Conservation (phyloP, 768 basidiomycete species). For the Boletus tylopilopsis region DNA sequence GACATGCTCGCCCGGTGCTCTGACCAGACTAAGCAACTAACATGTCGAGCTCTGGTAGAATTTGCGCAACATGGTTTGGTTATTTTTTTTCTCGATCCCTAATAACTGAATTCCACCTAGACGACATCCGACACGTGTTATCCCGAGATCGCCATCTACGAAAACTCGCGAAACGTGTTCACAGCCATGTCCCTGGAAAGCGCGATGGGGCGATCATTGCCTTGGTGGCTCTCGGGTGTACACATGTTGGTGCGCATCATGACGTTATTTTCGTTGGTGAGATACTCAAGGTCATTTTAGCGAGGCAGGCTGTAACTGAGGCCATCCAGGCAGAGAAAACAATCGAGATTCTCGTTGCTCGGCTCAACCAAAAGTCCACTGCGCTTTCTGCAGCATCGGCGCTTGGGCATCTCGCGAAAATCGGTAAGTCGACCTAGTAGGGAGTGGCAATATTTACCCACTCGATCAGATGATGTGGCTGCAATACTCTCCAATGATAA, state of each 20-base stretch:
- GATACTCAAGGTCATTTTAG: not conserved
- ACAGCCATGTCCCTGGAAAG: conserved; percentile 4
- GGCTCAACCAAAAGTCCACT: conserved; percentile 13
- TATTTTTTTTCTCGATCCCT: not conserved
- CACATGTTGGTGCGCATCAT: conserved; percentile 1
- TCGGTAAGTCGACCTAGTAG: conserved; percentile 15
- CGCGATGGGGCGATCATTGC: conserved; percentile 18
- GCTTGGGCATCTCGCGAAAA: conserved; percentile 13
- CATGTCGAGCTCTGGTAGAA: conserved; percentile 9
- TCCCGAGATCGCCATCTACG: conserved; percentile 1
- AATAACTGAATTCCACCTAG: conserved; percentile 4
- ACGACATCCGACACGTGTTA: conserved; percentile 6
- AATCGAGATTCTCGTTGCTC: conserved; percentile 14
- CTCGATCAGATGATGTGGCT: conserved; percentile 16
- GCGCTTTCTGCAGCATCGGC: conserved; percentile 20
- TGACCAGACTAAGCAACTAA: conserved; percentile 14
- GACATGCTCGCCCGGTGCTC: conserved; percentile 22
- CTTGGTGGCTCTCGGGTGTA: conserved; percentile 14
- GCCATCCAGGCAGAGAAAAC: conserved; percentile 16
- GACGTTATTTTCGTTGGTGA: not conserved
- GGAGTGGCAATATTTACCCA: not conserved
- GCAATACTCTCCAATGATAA: conserved; percentile 2
- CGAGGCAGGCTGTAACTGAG: conserved; percentile 6
- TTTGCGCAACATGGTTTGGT: conserved; percentile 19
- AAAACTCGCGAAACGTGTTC: conserved; percentile 16